Base-by-base conservation (phyloP, 1,284 basidiomycete genomes). In the Paramarasmius palmivorus region DNA sequence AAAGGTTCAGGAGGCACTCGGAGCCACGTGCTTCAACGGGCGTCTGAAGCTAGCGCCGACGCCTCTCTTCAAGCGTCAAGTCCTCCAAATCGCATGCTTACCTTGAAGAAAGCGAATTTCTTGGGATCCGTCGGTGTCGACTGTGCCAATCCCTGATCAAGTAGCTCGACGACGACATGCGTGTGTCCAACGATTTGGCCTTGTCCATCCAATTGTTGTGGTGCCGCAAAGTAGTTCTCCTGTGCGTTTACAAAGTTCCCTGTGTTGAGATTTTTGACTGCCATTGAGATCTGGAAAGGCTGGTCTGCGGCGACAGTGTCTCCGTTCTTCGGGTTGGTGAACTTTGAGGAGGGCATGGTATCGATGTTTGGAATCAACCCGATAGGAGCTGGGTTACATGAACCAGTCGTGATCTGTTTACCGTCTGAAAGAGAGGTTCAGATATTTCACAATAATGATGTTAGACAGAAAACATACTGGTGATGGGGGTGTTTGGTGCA, bases 81-180 rank as follows among this genome's bases (percentile, higher is more conserved):
- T 22, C 20, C n/a, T n/a, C 17, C 29, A 14, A n/a, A 22, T 22
- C 20, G 29, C 38, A 22, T 40, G n/a, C 38, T 84, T 71, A 83
- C 81, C 70, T 76, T 82, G 81, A 85, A 87, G 72, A 85, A 86
- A 3, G 72, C 75, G 63, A 83, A 84, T 35, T 61, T 63, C 38
- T 62, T 71, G 7, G 83, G 78, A 65, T 85, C 72, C n/a, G 71
- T 67, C n/a, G 75, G 66, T 1, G 64, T 67, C 1, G 77, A 81
- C 57, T 74, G 70, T n/a, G 61, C 66, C 42, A 84, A 62, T 25
- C 73, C 70, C n/a, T n/a, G n/a, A 37, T 63, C 54, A 55, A 86
- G 64, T 55, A 64, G 23, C 64, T 86, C 77, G 57, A 87, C 68
- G 52, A 81, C 77, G 60, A 84, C 71, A 69, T 87, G 84, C 22